phyloP scores from a whole-genome alignment of 805 yeast genomes.

The Saccharomycopsis capsularis region DNA sequence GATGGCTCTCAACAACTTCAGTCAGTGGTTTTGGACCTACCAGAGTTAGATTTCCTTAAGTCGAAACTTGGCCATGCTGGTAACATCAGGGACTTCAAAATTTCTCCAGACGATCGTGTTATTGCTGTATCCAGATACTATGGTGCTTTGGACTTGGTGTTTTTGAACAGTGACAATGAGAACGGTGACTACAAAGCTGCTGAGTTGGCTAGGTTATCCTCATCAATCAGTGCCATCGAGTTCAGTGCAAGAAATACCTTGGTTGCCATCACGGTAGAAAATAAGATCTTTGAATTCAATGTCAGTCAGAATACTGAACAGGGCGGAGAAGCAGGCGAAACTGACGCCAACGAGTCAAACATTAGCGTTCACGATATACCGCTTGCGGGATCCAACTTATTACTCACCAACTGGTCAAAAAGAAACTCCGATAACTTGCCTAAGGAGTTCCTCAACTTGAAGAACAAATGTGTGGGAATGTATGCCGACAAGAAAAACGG shows the following conservation, averaged over 20 bases:
- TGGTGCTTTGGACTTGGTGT: conserved; percentile 54
- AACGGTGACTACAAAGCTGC: conserved; percentile 24
- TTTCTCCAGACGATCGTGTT: conserved; percentile 37
- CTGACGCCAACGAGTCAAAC: conserved; percentile 11
- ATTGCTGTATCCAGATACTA: conserved; percentile 52
- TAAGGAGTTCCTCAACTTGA: conserved; percentile 44
- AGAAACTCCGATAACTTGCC: conserved; percentile 73
- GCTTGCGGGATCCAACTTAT: conserved; percentile 26
- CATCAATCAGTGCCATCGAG: conserved; percentile 53
- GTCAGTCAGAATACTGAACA: conserved; percentile 22
- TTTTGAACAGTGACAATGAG: conserved; percentile 27
- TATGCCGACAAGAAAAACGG: conserved; percentile 40
- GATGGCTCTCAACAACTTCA: conserved; percentile 30
- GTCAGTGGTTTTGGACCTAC: conserved; percentile 29
- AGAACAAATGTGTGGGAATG: conserved; percentile 69
- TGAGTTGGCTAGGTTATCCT: conserved; percentile 50
- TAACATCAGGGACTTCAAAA: conserved; percentile 46
- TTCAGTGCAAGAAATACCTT: conserved; percentile 48
- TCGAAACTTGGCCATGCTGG: conserved; percentile 40
- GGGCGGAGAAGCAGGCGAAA: conserved; percentile 13
- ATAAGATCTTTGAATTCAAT: conserved; percentile 65
- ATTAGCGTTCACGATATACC: too few relatives aligned
- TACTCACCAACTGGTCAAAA: conserved; percentile 73
- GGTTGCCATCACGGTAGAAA: conserved; percentile 64
- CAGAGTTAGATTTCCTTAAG: conserved; percentile 31